Conservation (phyloP, 2,329 filamentous ascomycete species). For the Arachnomyces sp. region DNA sequence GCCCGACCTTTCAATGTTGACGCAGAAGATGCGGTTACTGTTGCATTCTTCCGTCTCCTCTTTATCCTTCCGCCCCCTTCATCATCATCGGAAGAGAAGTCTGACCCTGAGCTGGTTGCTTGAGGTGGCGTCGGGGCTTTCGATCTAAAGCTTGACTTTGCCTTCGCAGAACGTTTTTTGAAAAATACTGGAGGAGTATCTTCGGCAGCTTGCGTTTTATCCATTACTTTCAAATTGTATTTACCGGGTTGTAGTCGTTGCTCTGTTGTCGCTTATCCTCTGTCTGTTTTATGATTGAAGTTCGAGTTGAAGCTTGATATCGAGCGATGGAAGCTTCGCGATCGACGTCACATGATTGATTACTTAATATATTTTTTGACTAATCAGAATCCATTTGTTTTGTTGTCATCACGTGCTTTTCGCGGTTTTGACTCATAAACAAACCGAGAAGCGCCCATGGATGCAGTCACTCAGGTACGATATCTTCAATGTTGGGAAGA, state of each 20-base stretch:
- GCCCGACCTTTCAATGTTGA: constrained; percentile 33
- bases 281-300: too few relatives aligned
- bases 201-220: constrained; percentile 17
- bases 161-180: constrained; percentile 76
- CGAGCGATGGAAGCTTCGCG: constrained; percentile 1
- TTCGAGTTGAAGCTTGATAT: too few relatives aligned
- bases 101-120: constrained; percentile 48
- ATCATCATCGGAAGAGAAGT: constrained; percentile 67
- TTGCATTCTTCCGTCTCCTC: constrained; percentile 63
- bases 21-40: constrained; percentile 57
- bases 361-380: not conserved
- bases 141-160: constrained; percentile 72
- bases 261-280: too few relatives aligned
- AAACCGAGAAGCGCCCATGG: too few relatives aligned
- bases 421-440: too few relatives aligned
- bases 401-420: too few relatives aligned
- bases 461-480: too few relatives aligned
- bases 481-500: too few relatives aligned
- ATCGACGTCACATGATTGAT: constrained; percentile 8
- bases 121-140: constrained; percentile 70
- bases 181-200: constrained; percentile 46
- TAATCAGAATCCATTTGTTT: too few relatives aligned
- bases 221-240: constrained; percentile 12
- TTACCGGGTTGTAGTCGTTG: too few relatives aligned
- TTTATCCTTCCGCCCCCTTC: constrained; percentile 72